Conservation (phyloP, 106 monocot species). For the Dendrobium officinale region DNA sequence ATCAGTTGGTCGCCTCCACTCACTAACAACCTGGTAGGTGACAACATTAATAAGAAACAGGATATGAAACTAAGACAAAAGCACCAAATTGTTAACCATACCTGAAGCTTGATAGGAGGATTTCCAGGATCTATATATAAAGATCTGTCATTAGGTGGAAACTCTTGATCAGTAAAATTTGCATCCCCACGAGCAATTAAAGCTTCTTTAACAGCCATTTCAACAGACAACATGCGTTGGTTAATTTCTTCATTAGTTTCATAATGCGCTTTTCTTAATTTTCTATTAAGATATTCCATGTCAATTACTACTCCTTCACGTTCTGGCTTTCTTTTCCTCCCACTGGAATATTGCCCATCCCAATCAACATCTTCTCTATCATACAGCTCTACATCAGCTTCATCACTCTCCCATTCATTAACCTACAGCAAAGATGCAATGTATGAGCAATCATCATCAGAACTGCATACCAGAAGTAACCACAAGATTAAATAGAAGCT, state of each 20-base stretch:
- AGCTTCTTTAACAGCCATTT: slow-evolving; percentile 89
- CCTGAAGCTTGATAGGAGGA: slow-evolving; percentile 79
- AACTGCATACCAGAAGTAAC: neutral
- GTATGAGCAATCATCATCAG: neutral
- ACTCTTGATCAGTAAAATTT: slow-evolving; percentile 91
- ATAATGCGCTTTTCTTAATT: slow-evolving; percentile 61
- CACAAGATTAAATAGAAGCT: neutral
- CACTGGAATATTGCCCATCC: slow-evolving; percentile 99
- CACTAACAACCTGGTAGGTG: slow-evolving; percentile 74
- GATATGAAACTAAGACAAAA: neutral
- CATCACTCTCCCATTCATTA: slow-evolving; percentile 90
- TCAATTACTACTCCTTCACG: slow-evolving; percentile 80
- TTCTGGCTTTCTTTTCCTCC: slow-evolving; percentile 70
- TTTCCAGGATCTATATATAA: slow-evolving; percentile 86
- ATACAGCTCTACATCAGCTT: slow-evolving; percentile 79
- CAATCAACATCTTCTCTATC: slow-evolving; percentile 98
- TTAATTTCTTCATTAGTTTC: slow-evolving; percentile 90
- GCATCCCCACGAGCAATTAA: slow-evolving; percentile 60
- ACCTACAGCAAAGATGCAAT: slow-evolving; percentile 26
- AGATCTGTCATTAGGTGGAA: slow-evolving; percentile 89
- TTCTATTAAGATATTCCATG: slow-evolving; percentile 70
- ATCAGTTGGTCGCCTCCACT: slow-evolving; percentile 91
- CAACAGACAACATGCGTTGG: slow-evolving; percentile 83
- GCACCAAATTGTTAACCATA: slow-evolving; percentile 8
- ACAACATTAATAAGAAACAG: neutral